These are phyloP conservation scores for Suillus cothurnatus DNA, from an alignment of 768 basidiomycete genomes.

Conservation along the genomic window DNA sequence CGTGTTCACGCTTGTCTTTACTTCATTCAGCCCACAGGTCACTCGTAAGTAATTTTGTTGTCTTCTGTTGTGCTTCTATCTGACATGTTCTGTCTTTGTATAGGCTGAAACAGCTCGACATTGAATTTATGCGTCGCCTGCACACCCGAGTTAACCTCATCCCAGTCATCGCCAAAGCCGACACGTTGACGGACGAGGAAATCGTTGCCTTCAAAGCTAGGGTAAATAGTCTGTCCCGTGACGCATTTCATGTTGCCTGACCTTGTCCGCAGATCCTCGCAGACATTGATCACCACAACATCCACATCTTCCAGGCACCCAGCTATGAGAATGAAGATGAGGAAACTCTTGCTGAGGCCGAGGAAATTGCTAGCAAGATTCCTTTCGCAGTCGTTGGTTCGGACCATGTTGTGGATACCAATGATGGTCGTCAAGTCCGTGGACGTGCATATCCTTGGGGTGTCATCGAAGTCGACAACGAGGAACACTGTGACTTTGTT, in stretches of 20 bases:
- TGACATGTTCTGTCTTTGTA: constrained; percentile 6
- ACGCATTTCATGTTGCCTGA: constrained; percentile 3
- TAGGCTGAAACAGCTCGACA: constrained; percentile 96
- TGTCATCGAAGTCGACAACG: constrained; percentile 98
- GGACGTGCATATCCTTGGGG: constrained; percentile 99
- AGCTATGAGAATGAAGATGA: constrained; percentile 98
- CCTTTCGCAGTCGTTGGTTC: constrained; percentile 99
- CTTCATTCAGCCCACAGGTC: constrained; percentile 98
- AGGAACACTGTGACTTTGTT: constrained; percentile 99
- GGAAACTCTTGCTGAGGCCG: constrained; percentile 95
- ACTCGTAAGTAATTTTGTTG: constrained; percentile 67
- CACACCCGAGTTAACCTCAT: constrained; percentile 99
- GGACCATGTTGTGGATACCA: constrained; percentile 74
- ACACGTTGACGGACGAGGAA: constrained; percentile 97
- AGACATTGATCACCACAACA: constrained; percentile 94
- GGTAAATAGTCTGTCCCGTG: constrained; percentile 44
- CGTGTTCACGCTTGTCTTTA: constrained; percentile 98
- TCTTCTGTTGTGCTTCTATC: no score
- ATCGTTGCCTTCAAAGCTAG: constrained; percentile 90
- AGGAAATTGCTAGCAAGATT: constrained; percentile 97
- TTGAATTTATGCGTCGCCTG: constrained; percentile 97
- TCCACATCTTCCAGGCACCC: constrained; percentile 98
- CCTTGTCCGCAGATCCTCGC: constrained; percentile 67
- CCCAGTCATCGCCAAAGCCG: constrained; percentile 97
- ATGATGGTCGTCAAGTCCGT: constrained; percentile 90